These are phyloP conservation scores for Epichloe scottii DNA, from an alignment of 2,329 filamentous ascomycete species.

Conservation along the genomic window DNA sequence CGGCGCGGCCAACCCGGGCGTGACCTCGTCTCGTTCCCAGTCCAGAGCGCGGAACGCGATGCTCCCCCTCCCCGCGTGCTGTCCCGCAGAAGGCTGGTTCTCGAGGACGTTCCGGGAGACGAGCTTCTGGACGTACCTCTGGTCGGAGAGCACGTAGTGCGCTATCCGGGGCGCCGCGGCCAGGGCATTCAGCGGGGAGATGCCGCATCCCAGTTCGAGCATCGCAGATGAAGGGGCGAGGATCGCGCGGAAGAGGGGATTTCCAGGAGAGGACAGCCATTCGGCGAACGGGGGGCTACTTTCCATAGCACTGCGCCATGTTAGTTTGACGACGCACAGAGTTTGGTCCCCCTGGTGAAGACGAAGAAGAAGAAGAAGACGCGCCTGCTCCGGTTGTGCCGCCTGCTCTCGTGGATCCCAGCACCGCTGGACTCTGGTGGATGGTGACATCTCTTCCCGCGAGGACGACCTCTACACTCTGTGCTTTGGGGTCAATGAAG, in stretches of 20 bases:
- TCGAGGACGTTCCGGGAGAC: slow-evolving; percentile 63
- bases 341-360: fast-evolving
- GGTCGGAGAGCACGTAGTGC: slow-evolving; percentile 73
- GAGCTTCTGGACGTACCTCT: slow-evolving; percentile 68
- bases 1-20: slow-evolving; percentile 23
- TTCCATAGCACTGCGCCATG: slow-evolving; percentile 65
- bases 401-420: slow-evolving; percentile 61
- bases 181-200: slow-evolving; percentile 68
- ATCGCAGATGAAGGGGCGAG: slow-evolving; percentile 45
- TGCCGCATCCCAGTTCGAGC: slow-evolving; percentile 80
- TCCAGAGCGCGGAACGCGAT: slow-evolving; percentile 55
- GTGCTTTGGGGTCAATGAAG: slow-evolving; percentile 64
- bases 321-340: background rate
- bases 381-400: slow-evolving; percentile 42
- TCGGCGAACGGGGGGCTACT: slow-evolving; percentile 72
- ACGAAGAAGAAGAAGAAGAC: slow-evolving; percentile 5
- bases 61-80: slow-evolving; percentile 16
- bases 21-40: slow-evolving; percentile 62
- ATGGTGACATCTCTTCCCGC: slow-evolving; percentile 60
- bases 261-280: slow-evolving; percentile 57
- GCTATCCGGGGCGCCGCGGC: slow-evolving; percentile 47
- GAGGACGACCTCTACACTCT: slow-evolving; percentile 54
- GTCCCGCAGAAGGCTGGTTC: slow-evolving; percentile 29
- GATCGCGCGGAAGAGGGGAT: slow-evolving; percentile 45
- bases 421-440: slow-evolving; percentile 69